Base-by-base conservation (phyloP, 2,329 filamentous ascomycete species). In the Cercospora brassicicola region DNA sequence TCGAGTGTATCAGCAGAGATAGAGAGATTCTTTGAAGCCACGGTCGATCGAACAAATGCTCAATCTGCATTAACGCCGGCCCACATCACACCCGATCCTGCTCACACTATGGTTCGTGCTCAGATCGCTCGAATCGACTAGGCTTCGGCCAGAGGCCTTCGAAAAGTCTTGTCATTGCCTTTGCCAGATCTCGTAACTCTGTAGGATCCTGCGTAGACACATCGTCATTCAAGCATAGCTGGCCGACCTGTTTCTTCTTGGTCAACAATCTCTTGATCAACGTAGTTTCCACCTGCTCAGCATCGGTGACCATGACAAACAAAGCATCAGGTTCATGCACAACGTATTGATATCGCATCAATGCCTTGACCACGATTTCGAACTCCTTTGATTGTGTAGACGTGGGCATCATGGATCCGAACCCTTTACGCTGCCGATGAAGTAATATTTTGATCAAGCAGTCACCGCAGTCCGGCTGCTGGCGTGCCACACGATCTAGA, bases 301-400 rank as follows among this genome's bases (percentile, higher is more conserved):
- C 57, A 33, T 66, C 64, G 4, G 64, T 66, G 0, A 66, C 64
- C 64, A 66, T 66, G 10, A 66, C 64, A 20, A 66, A 66, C 10
- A 66, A 26, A 1, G 39, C 57, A 31, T 66, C 64, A 7, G 59
- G 45, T 20, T 66, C 57, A 18, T 39, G 18, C 20, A 66, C 42
- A 8, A 62, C 64, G 13, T 66, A 66, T 18, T 66, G 64, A 57
- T 66, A 66, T 10, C 64, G 59, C 59, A 66, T 59, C 3, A 65
- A 15, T 8, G 62, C 62, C 20, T 55, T 55, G 18, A 55, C 51
- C 23, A 55, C 51, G 0, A 30, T n/a, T 4, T 8, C 51, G 13
- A 55, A 55, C 15, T 26, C 23, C 11, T 28, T 55, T n/a, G 51
- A 11, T 7, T 55, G 2, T n/a, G 8, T 15, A 0, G 23, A n/a